A percentile compares a stretch with the other conserved stretches of the same genome.
phyloP scores from a whole-genome alignment of 2,329 filamentous ascomycete genomes.

The Neoarthrinium moseri region DNA sequence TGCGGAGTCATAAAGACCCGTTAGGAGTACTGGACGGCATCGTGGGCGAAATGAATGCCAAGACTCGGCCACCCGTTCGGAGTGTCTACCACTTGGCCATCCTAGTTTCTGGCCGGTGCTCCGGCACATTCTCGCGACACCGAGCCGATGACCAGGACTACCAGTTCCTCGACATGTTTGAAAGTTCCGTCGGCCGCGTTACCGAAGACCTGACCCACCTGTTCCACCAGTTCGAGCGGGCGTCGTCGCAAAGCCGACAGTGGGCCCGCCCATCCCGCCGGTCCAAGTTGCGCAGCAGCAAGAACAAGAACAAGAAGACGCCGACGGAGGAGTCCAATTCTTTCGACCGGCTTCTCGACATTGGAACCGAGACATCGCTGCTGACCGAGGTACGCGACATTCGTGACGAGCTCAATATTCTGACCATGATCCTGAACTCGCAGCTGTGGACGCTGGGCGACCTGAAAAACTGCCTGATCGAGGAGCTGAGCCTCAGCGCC shows the following conservation, averaged over 20 bases:
- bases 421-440: slow-evolving; percentile 49
- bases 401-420: slow-evolving; percentile 65
- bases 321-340: slow-evolving; percentile 33
- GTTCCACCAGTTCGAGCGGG: slow-evolving; percentile 58
- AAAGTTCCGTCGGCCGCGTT: slow-evolving; percentile 56
- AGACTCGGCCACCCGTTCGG: slow-evolving; percentile 56
- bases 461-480: slow-evolving; percentile 41
- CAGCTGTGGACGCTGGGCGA: slow-evolving; percentile 46
- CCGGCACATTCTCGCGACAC: slow-evolving; percentile 59
- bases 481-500: slow-evolving; percentile 24
- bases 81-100: slow-evolving; percentile 63
- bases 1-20: slow-evolving; percentile 57
- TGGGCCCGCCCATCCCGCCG: slow-evolving; percentile 28
- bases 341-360: slow-evolving; percentile 57
- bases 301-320: slow-evolving; percentile 28
- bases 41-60: slow-evolving; percentile 65
- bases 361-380: slow-evolving; percentile 58
- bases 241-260: slow-evolving; percentile 53
- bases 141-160: slow-evolving; percentile 57
- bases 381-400: slow-evolving; percentile 67
- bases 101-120: slow-evolving; percentile 59
- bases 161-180: slow-evolving; percentile 68
- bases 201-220: slow-evolving; percentile 56
- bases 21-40: slow-evolving; percentile 62
- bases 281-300: slow-evolving; percentile 11